Evolutionary conservation across 129 eudicot species (phyloP).

Genomic region (Daucus carota): DNA sequence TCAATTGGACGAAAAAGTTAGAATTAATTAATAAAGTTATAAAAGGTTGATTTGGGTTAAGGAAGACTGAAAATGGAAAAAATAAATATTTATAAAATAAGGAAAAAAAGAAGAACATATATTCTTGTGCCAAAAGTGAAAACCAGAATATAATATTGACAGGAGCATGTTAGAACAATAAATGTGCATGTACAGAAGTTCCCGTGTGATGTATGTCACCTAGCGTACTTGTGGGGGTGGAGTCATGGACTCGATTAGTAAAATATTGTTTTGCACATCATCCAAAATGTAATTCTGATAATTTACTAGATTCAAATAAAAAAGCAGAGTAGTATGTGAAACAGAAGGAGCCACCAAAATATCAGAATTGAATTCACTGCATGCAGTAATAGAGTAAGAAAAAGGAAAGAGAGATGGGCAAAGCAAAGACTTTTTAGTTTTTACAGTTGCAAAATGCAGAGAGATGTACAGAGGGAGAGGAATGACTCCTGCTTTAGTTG

Average conservation of each 20-base stretch:
- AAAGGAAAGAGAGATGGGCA: background rate
- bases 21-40: too few relatives aligned
- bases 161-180: background rate
- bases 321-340: background rate
- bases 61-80: too few relatives aligned
- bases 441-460: background rate
- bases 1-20: too few relatives aligned
- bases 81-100: too few relatives aligned
- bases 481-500: background rate
- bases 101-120: background rate
- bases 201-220: background rate
- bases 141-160: background rate
- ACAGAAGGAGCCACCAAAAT: background rate
- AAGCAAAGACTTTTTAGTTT: background rate
- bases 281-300: background rate
- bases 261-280: background rate
- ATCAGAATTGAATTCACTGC: background rate
- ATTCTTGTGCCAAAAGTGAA: background rate
- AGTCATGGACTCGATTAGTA: background rate
- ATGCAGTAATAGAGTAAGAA: background rate
- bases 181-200: background rate
- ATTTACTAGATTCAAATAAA: background rate
- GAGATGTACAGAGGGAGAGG: background rate
- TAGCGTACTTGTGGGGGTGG: background rate
- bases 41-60: too few relatives aligned